These are phyloP conservation scores for Eustoma russellianum DNA, from an alignment of 257 asterid species.

Conservation along the genomic window DNA sequence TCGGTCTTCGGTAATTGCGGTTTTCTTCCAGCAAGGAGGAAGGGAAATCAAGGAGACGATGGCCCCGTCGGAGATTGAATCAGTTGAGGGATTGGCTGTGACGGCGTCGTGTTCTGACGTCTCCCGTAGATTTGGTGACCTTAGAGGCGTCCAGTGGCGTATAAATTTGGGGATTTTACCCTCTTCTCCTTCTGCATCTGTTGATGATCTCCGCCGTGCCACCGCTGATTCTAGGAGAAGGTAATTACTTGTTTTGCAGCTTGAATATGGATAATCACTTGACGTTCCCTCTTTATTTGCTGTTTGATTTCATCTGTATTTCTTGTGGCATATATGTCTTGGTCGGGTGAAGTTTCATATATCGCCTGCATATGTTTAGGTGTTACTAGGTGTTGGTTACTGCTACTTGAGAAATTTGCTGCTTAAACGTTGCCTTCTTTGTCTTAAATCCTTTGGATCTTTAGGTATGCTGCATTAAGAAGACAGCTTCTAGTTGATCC, in stretches of 20 bases:
- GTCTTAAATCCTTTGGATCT: constrained; percentile 2
- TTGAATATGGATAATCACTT: not conserved
- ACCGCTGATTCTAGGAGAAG: constrained; percentile 90
- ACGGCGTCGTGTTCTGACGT: constrained; percentile 19
- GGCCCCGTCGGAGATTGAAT: constrained; percentile 6
- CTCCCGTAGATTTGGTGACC: constrained; percentile 42
- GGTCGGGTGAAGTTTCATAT: not conserved
- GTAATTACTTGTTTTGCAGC: constrained; percentile 19
- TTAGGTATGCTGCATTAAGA: constrained; percentile 83
- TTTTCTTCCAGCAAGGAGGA: not conserved
- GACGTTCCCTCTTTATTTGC: not conserved
- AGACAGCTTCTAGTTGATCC: constrained; percentile 87
- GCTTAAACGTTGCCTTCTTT: not conserved
- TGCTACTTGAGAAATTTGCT: not conserved
- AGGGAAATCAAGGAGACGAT: not conserved
- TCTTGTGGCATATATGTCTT: not conserved
- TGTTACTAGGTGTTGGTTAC: not conserved
- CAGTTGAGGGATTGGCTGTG: constrained; percentile 23
- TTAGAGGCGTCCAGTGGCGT: constrained; percentile 95
- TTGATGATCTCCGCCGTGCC: constrained; percentile 80
- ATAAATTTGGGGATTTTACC: constrained; percentile 89
- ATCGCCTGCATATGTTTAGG: not conserved
- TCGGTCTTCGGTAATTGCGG: constrained; percentile 6
- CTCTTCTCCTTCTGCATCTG: constrained; percentile 48
- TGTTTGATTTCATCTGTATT: not conserved